Conservation (phyloP, 1,284 basidiomycete species). For the Apiotrichum montevideense region DNA sequence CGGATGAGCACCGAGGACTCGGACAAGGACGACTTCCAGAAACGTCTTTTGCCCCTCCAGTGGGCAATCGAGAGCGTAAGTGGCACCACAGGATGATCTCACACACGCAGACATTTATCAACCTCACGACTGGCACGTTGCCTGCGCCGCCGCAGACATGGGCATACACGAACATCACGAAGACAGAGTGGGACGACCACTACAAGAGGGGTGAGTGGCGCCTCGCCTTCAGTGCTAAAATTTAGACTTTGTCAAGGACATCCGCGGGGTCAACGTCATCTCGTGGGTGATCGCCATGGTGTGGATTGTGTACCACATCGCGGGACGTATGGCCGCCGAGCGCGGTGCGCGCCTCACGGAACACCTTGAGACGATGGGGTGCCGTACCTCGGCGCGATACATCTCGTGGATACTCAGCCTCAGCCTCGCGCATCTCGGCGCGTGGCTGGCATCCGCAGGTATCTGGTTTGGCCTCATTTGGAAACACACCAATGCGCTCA, state of each 20-base stretch:
- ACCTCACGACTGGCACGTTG: constrained; percentile 55
- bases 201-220: constrained; percentile 55
- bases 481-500: constrained; percentile 55
- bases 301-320: constrained; percentile 67
- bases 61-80: constrained; percentile 66
- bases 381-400: constrained; percentile 60
- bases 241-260: constrained; percentile 53
- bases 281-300: constrained; percentile 61
- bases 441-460: constrained; percentile 60
- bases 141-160: constrained; percentile 58
- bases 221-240: too few relatives aligned
- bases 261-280: constrained; percentile 59
- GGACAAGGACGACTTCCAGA: constrained; percentile 60
- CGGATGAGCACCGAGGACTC: constrained; percentile 62
- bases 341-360: constrained; percentile 57
- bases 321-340: constrained; percentile 60
- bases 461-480: constrained; percentile 64
- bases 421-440: constrained; percentile 56
- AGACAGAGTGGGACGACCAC: constrained; percentile 55
- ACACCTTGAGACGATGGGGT: constrained; percentile 68
- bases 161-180: constrained; percentile 64
- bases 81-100: neutral
- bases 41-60: constrained; percentile 63
- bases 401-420: constrained; percentile 62
- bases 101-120: constrained; percentile 56